Conservation (phyloP, 2,329 filamentous ascomycete species). For the Colletotrichum musae region DNA sequence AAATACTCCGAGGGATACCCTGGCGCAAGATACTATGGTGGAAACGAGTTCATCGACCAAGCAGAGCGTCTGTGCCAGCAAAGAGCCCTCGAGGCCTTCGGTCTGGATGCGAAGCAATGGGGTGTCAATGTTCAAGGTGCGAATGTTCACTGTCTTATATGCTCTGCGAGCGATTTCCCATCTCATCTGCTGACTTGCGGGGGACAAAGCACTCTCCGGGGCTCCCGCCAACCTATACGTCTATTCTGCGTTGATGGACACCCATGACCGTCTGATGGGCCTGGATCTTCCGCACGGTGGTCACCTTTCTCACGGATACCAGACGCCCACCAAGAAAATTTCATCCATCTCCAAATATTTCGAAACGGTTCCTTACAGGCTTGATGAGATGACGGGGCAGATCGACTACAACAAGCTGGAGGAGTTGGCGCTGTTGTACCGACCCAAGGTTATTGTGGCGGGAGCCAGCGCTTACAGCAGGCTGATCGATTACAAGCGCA, state of each 20-base stretch:
- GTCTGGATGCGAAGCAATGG: slow-evolving; percentile 88
- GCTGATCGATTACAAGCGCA: slow-evolving; percentile 93
- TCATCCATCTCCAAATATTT: slow-evolving; percentile 99
- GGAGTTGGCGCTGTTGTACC: slow-evolving; percentile 88
- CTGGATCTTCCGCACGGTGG: slow-evolving; percentile 96
- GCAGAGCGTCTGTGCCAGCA: slow-evolving; percentile 92
- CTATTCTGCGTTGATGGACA: slow-evolving; percentile 92
- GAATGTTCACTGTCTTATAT: background rate
- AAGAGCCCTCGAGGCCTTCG: slow-evolving; percentile 89
- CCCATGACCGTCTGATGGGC: slow-evolving; percentile 96
- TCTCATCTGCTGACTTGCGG: slow-evolving; percentile 29
- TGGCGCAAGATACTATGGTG: slow-evolving; percentile 95
- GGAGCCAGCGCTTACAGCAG: slow-evolving; percentile 97
- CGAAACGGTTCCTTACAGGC: slow-evolving; percentile 94
- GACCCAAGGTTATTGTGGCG: slow-evolving; percentile 95
- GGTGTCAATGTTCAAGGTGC: slow-evolving; percentile 89
- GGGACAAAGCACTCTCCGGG: slow-evolving; percentile 79
- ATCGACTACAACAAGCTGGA: slow-evolving; percentile 97
- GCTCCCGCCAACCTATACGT: slow-evolving; percentile 87
- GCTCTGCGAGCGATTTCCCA: no score
- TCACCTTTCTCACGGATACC: slow-evolving; percentile 96
- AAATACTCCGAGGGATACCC: slow-evolving; percentile 99
- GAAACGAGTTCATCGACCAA: slow-evolving; percentile 95
- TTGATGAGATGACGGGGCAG: slow-evolving; percentile 89
- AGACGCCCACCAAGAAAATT: slow-evolving; percentile 94